Base-by-base conservation (phyloP, 805 yeast species). In the Ascoidea rubescens region DNA sequence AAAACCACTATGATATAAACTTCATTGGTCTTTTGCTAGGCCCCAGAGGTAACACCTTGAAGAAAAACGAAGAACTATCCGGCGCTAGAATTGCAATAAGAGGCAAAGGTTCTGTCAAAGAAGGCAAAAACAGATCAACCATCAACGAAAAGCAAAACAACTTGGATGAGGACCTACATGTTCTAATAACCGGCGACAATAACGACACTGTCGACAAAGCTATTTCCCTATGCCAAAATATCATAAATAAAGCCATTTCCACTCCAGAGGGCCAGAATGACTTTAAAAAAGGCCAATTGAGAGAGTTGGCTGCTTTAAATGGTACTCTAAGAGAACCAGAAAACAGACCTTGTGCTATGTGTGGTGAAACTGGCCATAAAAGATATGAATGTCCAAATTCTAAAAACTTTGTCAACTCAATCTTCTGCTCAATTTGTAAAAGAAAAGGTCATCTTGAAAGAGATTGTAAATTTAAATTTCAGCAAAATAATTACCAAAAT, bases 251-350 rank as follows among this genome's bases (percentile, higher is more conserved):
- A 56, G 96, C 96, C 0, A 85, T 90, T 1, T 74, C 80, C 17
- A 80, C 95, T 0, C 99, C 99, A 1, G 91, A 85, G 56, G 96
- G 96, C 1, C 95, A 87, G 63, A 93, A 91, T 65, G 96, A 88
- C 56, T 73, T 87, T 64, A 93, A 93, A 62, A 73, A 97, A 54
- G 87, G 84, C 47, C 99, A 93, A 66, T 73, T 93, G 54, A 76
- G 96, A 57, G 96, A 91, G 62, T 73, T 93, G 59, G 99, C 99
- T 0, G 84, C 87, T 30, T 72, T 93, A 52, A 95, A 93, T 68
- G 99, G 99, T 66, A 93, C 99, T 0, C 71, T 89, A 48, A 76
- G 98, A 52, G 95, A 87, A 60, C 91, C 84, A 57, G 81, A 77
- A 49, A 79, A 74, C 53, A 71, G 80, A 53, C 74, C 79, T 1